Evolutionary conservation across 2,329 filamentous ascomycete species (phyloP).

Genomic region (Pleomassaria siparia): DNA sequence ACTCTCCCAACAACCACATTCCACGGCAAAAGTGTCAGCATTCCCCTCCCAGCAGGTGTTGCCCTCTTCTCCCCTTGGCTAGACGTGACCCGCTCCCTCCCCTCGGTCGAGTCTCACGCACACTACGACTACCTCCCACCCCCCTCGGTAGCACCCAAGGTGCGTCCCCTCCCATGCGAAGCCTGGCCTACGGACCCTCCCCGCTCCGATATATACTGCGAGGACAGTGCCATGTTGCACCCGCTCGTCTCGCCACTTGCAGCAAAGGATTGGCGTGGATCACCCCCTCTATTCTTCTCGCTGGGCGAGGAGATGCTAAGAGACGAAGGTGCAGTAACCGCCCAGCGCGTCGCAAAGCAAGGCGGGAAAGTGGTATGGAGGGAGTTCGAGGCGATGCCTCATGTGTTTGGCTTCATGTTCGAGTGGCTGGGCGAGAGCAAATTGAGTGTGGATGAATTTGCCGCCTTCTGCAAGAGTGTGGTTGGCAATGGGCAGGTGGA

Average conservation of each 20-base stretch:
- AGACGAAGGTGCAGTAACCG: slow-evolving; percentile 67
- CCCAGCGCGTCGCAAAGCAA: slow-evolving; percentile 56
- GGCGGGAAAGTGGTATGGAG: slow-evolving; percentile 66
- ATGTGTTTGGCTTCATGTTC: slow-evolving; percentile 60
- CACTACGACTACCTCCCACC: slow-evolving; percentile 66
- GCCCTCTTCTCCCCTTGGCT: slow-evolving; percentile 69
- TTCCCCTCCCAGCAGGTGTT: slow-evolving; percentile 69
- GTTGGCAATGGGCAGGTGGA: slow-evolving; percentile 24
- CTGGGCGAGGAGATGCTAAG: slow-evolving; percentile 71
- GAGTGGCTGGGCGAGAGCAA: slow-evolving; percentile 32
- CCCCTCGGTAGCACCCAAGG: slow-evolving; percentile 39
- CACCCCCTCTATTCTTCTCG: slow-evolving; percentile 68
- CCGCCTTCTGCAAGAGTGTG: slow-evolving; percentile 31
- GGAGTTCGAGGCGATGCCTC: slow-evolving; percentile 80
- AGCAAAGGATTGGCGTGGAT: slow-evolving; percentile 59
- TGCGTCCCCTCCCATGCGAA: slow-evolving; percentile 51
- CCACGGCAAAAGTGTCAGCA: slow-evolving; percentile 58
- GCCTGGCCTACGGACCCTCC: slow-evolving; percentile 51
- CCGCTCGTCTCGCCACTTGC: slow-evolving; percentile 68
- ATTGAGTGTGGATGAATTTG: slow-evolving; percentile 42
- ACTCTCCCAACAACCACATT: slow-evolving; percentile 56
- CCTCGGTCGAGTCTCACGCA: slow-evolving; percentile 55
- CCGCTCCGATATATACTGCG: slow-evolving; percentile 51
- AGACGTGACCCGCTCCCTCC: slow-evolving; percentile 67
- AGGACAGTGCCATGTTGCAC: slow-evolving; percentile 54